These are phyloP conservation scores for Draba incana DNA, from an alignment of 345 rosid species.

Conservation along the genomic window DNA sequence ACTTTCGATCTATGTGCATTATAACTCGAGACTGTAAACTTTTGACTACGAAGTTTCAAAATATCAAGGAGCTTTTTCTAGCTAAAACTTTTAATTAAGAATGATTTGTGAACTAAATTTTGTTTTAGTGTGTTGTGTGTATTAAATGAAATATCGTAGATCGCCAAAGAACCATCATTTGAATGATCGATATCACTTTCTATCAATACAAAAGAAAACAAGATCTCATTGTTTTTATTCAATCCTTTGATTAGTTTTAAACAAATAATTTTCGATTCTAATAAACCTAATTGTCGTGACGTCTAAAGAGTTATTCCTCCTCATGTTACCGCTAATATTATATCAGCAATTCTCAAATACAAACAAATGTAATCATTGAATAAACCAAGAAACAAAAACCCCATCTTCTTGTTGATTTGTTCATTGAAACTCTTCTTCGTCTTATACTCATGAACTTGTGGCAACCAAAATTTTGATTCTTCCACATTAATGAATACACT, in stretches of 20 bases:
- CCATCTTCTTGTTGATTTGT: conserved; percentile 26
- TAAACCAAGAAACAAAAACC: conserved; percentile 9
- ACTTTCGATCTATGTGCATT: not conserved
- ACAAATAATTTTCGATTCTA: conserved; percentile 13
- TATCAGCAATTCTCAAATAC: conserved; percentile 9
- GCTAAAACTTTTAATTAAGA: not conserved
- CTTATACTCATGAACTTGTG: conserved; percentile 32
- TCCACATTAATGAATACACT: conserved; percentile 10
- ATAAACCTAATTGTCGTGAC: not conserved
- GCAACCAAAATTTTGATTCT: conserved; percentile 19
- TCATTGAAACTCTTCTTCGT: conserved; percentile 28
- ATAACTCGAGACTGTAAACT: too few species aligned
- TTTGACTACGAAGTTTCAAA: not conserved
- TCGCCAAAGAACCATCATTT: not conserved
- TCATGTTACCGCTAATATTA: conserved; percentile 5
- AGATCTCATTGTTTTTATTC: not conserved
- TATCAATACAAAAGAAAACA: conserved; percentile 6
- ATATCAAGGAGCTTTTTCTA: too few species aligned
- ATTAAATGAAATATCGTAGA: not conserved
- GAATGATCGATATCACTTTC: not conserved
- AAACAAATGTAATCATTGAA: conserved; percentile 13
- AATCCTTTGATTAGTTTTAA: conserved; percentile 6
- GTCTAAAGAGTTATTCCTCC: not conserved
- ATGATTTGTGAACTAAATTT: not conserved
- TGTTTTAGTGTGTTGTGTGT: conserved; percentile 1